Base-by-base conservation (phyloP, 1,284 basidiomycete genomes). In the Naganishia cerealis region DNA sequence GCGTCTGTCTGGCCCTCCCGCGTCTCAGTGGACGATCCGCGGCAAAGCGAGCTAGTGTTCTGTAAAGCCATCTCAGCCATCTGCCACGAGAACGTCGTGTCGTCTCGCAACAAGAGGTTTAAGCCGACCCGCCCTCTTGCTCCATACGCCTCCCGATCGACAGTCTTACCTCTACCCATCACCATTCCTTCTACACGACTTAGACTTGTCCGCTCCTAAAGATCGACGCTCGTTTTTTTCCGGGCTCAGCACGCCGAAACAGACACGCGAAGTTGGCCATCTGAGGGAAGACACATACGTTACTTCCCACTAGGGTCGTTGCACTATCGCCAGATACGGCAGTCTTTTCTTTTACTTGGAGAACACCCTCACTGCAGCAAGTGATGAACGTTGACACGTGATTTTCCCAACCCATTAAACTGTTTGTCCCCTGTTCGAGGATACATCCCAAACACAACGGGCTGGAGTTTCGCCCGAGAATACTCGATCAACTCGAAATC, bases 181-280 rank as follows among this genome's bases (percentile, higher is more conserved):
- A 24, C 15, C 43, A 26, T 29, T 16, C n/a, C 26, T 33, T 9
- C 54, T 3, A 38, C 10, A 48, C 40, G 24, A 24, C 38, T 24
- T 40, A 16, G 2, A 46, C 16, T 9, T 21, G 10, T 24, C 29
- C 29, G 29, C 29, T 50, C 8, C 4, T 26, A 40, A 40, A 50
- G 61, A 63, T 63, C 61, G 61, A 63, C 61, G 50, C 38, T 63
- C 61, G 50, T 63, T 54, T 63, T 63, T 13, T 53, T 62, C 36
- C 59, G 33, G 42, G 48, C 57, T 36, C 36, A 40, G n/a, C 16
- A 61, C 58, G 58, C 48, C 40, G 48, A 62, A 62, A 53, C 61
- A 39, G 18, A 33, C 21, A 24, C 26, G 33, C 26, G 36, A 18
- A 16, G 36, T 63, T 33, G 24, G 9, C 48, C 29, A 9, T 42